Base-by-base conservation (phyloP, 1,284 basidiomycete genomes). In the Albatrellus sp. region DNA sequence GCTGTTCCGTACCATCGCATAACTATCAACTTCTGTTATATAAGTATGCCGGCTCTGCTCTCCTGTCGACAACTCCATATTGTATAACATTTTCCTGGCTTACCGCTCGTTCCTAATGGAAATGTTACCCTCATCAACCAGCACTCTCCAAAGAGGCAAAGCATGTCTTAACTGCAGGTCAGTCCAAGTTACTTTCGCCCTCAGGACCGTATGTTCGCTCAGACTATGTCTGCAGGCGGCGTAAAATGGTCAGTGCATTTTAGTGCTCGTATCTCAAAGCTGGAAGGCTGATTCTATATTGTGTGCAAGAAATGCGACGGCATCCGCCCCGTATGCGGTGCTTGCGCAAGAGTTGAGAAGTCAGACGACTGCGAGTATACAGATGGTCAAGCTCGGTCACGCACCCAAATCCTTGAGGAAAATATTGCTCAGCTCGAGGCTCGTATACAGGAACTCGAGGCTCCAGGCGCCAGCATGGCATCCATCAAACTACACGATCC, bases 221-320 rank as follows among this genome's bases (percentile, higher is more conserved):
- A 44, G 40, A 11, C 33, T 13, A 45, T 43, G 28, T 46, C 32
- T 48, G 46, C 54, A 81, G 82, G 60, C 82, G 85, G 63, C 73
- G 83, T 50, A 86, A 86, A 63, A 84, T 87, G 80, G 82, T 83
- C 13, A 52, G 49, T 61, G n/a, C n/a, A 5, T 52, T 42, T 35
- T 30, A n/a, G n/a, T 32, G 48, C 43, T 43, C 44, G 40, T 17
- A 34, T 24, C 31, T n/a, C n/a, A n/a, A n/a, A n/a, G n/a, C 42
- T 33, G 29, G 7, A 36, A 31, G 9, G 40, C 46, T 50, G 39
- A 42, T 44, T 24, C 20, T 16, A 8, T 30, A 3, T n/a, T 31
- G 9, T 35, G 42, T 17, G 34, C 52, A n/a, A 69, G 67, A 61
- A 66, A 51, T 68, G 67, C 52, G 67, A 69, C 49, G 67, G 66